A percentile compares a stretch with the other conserved stretches of the same genome.
Evolutionary conservation across 441 rosid genomes (phyloP).

Genomic region (Gossypium aridum): DNA sequence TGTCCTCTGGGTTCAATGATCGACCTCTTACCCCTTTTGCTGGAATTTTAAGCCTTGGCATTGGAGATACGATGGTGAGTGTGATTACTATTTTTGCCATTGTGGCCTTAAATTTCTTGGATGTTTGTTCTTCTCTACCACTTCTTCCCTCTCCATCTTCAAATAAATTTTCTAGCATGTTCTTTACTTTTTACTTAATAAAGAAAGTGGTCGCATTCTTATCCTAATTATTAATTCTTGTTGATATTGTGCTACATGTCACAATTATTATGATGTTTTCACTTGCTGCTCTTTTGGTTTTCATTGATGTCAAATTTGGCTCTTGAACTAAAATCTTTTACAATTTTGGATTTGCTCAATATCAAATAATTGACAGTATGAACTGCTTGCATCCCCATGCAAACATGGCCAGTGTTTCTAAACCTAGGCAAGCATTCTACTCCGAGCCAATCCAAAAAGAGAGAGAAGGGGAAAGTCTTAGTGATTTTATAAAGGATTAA

Average conservation of each 20-base stretch:
- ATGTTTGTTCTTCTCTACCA: background rate
- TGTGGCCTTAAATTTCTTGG: background rate
- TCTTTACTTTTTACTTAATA: background rate
- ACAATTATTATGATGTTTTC: background rate
- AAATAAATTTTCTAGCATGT: background rate
- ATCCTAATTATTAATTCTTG: background rate
- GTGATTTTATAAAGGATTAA: background rate
- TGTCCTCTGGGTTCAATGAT: conserved; percentile 90
- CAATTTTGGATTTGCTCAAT: background rate
- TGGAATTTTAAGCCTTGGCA: conserved; percentile 96
- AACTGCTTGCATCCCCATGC: background rate
- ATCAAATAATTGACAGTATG: background rate
- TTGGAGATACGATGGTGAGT: conserved; percentile 96
- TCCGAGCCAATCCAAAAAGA: background rate
- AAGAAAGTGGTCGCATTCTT: background rate
- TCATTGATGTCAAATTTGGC: background rate
- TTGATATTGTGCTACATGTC: background rate
- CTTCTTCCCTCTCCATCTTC: background rate
- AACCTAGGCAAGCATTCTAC: background rate
- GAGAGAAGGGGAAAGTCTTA: background rate
- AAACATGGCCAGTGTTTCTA: background rate
- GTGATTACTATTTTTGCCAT: background rate
- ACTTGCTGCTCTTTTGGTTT: background rate
- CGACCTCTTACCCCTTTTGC: conserved; percentile 92
- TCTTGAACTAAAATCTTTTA: background rate